A percentile compares a stretch with the other conserved stretches of the same genome.
Evolutionary conservation across 2,329 filamentous ascomycete genomes (phyloP).

Genomic region (Purpureocillium lavendulum): DNA sequence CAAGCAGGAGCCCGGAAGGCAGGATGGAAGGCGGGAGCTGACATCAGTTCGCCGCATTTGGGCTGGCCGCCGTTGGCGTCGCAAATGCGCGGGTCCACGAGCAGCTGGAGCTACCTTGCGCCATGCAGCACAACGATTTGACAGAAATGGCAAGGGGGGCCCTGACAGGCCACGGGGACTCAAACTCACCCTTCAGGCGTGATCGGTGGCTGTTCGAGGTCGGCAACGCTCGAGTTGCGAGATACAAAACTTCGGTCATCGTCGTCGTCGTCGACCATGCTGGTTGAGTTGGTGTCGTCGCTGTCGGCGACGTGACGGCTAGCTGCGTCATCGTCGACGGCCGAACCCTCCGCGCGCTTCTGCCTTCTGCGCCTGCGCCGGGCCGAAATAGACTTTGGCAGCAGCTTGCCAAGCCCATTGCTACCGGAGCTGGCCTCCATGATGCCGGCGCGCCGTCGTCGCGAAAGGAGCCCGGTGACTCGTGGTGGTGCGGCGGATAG

Average conservation of each 20-base stretch:
- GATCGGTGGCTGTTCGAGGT: conserved; percentile 5
- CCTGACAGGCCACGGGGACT: not conserved
- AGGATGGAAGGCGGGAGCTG: too few relatives aligned
- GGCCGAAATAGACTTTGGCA: conserved; percentile 41
- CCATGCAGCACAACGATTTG: too few relatives aligned
- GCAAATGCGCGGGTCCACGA: not conserved
- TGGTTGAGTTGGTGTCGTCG: conserved; percentile 20
- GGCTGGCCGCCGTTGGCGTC: conserved; percentile 1
- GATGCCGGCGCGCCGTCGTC: not conserved
- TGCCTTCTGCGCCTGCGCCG: conserved; percentile 42
- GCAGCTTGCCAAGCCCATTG: conserved; percentile 39
- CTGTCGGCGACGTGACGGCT: conserved; percentile 25
- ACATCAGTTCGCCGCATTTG: too few relatives aligned
- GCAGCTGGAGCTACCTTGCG: too few relatives aligned
- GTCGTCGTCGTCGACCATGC: conserved; percentile 20
- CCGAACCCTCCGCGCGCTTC: conserved; percentile 22
- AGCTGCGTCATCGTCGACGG: conserved; percentile 20
- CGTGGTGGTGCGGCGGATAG: too few relatives aligned
- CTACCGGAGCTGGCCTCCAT: conserved; percentile 11
- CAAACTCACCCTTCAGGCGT: not conserved
- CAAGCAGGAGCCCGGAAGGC: too few relatives aligned
- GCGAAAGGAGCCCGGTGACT: not conserved
- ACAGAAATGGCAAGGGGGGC: not conserved
- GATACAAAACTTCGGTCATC: conserved; percentile 21
- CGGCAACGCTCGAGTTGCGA: conserved; percentile 25